phyloP scores from a whole-genome alignment of 2,329 filamentous ascomycete species.

The Coniella lustricola region DNA sequence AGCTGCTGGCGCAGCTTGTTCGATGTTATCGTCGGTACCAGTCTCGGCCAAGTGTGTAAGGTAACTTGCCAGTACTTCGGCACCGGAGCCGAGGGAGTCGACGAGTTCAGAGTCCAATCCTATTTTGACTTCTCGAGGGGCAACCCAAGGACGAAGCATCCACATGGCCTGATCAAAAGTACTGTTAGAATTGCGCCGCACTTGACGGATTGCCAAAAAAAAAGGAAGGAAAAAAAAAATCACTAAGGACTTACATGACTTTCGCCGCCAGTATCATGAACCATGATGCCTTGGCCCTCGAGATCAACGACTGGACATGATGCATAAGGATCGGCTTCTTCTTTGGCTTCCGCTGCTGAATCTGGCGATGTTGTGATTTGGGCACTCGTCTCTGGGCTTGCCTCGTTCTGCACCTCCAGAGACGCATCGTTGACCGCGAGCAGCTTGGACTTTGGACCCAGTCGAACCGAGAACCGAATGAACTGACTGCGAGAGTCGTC shows the following conservation, averaged over 20 bases:
- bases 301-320: conserved; percentile 62
- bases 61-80: conserved; percentile 90
- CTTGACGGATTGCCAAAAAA: not conserved
- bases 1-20: conserved; percentile 72
- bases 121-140: conserved; percentile 88
- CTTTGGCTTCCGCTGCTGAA: conserved; percentile 30
- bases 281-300: conserved; percentile 97
- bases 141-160: conserved; percentile 93
- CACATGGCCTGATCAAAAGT: conserved; percentile 76
- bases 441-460: conserved; percentile 64
- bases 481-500: conserved; percentile 92
- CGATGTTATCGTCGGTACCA: conserved; percentile 65
- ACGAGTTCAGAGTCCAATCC: conserved; percentile 85
- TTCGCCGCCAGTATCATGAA: conserved; percentile 86
- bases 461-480: conserved; percentile 68
- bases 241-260: conserved; percentile 65
- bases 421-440: conserved; percentile 37
- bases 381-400: conserved; percentile 25
- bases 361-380: conserved; percentile 20
- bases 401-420: conserved; percentile 30
- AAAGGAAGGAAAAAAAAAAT: not conserved
- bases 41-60: conserved; percentile 83
- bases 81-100: conserved; percentile 87
- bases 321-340: conserved; percentile 28
- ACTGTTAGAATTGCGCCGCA: conserved; percentile 21